phyloP scores from a whole-genome alignment of 805 yeast species.

The Ogataea angusta region DNA sequence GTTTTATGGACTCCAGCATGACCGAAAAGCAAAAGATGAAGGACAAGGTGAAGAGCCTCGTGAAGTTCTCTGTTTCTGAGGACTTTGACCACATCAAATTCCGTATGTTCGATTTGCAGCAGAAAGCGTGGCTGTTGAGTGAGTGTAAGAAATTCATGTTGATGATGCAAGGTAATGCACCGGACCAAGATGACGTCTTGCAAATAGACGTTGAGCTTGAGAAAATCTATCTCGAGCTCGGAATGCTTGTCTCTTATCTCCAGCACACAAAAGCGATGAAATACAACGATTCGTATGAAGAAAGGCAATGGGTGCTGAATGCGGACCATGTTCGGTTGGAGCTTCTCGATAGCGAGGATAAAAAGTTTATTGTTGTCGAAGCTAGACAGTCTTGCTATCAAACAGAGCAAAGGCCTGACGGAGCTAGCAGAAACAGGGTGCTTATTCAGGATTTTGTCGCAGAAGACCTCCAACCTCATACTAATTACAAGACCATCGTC shows the following conservation, averaged over 20 bases:
- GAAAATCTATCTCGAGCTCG: slow-evolving; percentile 22
- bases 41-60: slow-evolving; percentile 31
- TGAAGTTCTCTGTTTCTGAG: slow-evolving; percentile 28
- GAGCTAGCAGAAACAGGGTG: slow-evolving; percentile 63
- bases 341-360: slow-evolving; percentile 54
- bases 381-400: slow-evolving; percentile 59
- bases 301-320: slow-evolving; percentile 53
- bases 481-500: slow-evolving; percentile 68
- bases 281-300: slow-evolving; percentile 34
- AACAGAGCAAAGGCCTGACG: slow-evolving; percentile 62
- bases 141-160: slow-evolving; percentile 25
- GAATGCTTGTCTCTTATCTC: slow-evolving; percentile 27
- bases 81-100: slow-evolving; percentile 22
- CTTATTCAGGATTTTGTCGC: slow-evolving; percentile 68
- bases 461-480: slow-evolving; percentile 56
- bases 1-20: slow-evolving; percentile 37
- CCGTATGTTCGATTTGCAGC: slow-evolving; percentile 21
- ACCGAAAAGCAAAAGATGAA: slow-evolving; percentile 41
- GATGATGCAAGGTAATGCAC: slow-evolving; percentile 10
- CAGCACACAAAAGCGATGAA: slow-evolving; percentile 28
- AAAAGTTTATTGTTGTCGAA: slow-evolving; percentile 72
- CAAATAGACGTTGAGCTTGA: slow-evolving; percentile 29
- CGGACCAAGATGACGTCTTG: slow-evolving; percentile 6
- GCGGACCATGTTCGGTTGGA: slow-evolving; percentile 74
- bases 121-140: slow-evolving; percentile 19